Evolutionary conservation across 2,329 filamentous ascomycete genomes (phyloP).

Genomic region (Verticillium albo-atrum): DNA sequence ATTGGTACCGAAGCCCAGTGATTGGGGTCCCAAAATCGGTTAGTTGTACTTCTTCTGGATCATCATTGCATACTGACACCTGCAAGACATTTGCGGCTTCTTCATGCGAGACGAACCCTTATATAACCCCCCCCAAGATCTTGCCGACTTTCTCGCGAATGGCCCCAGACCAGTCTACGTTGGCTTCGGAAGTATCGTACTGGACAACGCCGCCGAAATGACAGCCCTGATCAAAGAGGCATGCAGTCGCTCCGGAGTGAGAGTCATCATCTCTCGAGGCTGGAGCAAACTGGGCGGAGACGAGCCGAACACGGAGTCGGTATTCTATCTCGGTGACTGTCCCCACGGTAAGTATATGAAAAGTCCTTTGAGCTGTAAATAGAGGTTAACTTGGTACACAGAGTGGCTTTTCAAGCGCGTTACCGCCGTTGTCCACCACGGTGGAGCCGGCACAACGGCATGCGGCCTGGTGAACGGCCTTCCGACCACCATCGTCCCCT

Average conservation of each 20-base stretch:
- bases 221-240: conserved; percentile 35
- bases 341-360: conserved; percentile 34
- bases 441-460: conserved; percentile 55
- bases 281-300: conserved; percentile 16
- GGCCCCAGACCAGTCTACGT: conserved; percentile 35
- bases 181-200: conserved; percentile 46
- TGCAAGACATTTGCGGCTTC: conserved; percentile 51
- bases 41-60: conserved; percentile 9
- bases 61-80: background rate
- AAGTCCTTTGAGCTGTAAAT: too few species aligned
- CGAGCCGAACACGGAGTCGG: conserved; percentile 10
- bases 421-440: conserved; percentile 52
- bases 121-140: conserved; percentile 49
- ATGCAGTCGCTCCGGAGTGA: conserved; percentile 31
- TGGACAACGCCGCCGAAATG: conserved; percentile 35
- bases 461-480: conserved; percentile 44
- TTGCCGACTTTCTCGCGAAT: conserved; percentile 37
- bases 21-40: conserved; percentile 59
- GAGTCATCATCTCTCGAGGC: conserved; percentile 43
- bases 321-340: conserved; percentile 49
- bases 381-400: background rate
- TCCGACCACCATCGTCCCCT: conserved; percentile 51
- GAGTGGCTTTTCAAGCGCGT: conserved; percentile 55
- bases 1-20: conserved; percentile 60
- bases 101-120: conserved; percentile 56